phyloP scores from a whole-genome alignment of 2,329 filamentous ascomycete species.

The Pleurostoma richardsiae region DNA sequence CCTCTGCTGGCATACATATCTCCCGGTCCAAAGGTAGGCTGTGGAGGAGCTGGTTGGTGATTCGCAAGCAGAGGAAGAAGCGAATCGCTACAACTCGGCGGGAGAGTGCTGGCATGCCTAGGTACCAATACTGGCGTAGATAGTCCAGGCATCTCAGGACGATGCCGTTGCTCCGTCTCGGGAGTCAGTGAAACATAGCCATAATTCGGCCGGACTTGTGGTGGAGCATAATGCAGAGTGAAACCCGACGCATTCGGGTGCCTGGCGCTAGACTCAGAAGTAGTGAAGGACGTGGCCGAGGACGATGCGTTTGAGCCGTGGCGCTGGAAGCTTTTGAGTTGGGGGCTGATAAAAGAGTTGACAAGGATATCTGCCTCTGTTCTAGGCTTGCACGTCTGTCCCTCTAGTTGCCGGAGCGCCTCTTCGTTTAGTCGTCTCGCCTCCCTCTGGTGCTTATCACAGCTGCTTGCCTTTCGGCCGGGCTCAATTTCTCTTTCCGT shows the following conservation, averaged over 20 bases:
- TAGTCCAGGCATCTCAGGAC: background rate
- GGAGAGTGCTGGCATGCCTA: background rate
- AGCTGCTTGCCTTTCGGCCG: background rate
- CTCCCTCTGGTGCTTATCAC: conserved; percentile 1
- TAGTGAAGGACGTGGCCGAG: conserved; percentile 6
- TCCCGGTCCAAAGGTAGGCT: conserved; percentile 27
- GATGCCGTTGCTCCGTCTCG: too few species aligned
- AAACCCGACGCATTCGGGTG: too few species aligned
- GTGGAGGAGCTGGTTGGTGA: conserved; percentile 5
- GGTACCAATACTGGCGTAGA: background rate
- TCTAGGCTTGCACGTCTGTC: background rate
- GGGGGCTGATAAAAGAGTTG: background rate
- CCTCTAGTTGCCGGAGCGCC: background rate
- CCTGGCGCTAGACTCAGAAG: background rate
- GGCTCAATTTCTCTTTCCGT: conserved; percentile 1
- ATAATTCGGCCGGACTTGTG: too few species aligned
- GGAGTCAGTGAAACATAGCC: too few species aligned
- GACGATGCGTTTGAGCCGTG: background rate
- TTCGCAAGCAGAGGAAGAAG: conserved; percentile 7
- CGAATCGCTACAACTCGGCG: conserved; percentile 3
- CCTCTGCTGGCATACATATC: conserved; percentile 27
- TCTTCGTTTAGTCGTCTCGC: conserved; percentile 1
- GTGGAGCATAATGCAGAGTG: too few species aligned
- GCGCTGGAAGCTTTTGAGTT: background rate
- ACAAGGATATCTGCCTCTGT: background rate